Evolutionary conservation across 2,329 filamentous ascomycete species (phyloP), one percentile per base, ranked within the genome.

Genomic region (Aureobasidium melanogenum): DNA sequence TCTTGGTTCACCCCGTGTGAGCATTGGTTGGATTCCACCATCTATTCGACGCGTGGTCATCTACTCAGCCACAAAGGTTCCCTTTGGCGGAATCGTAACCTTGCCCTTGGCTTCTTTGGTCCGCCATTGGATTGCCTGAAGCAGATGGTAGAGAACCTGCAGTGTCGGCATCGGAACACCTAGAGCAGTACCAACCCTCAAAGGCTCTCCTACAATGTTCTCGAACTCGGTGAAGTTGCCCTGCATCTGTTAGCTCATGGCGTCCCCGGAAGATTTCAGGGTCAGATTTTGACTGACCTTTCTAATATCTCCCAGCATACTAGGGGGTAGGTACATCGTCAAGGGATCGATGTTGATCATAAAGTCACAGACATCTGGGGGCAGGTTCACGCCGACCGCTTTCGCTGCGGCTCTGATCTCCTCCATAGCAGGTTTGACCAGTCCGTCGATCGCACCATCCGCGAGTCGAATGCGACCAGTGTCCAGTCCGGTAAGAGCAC

Each of bases 211-310:
- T 3, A 84, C 69, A 38, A 84, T 75, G 63, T 79, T 82, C 67
- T 84, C 81, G 51, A 78, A 76, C 68, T 85, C 82, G 62, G 82
- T 79, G 57, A 76, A 80, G 66, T 82, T 83, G 17, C 80, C 78
- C 77, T 61, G 43, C 9, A 12, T 5, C 17, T 9, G 26, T 61
- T 15, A 61, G 59, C 36, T 22, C 12, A 15, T 1, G 32, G 10
- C 32, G 5, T 36, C 12, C 14, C 15, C 32, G 12, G 14, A 36
- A 15, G 32, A 36, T 36, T 36, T 15, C 12, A 15, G 14, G 3
- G 12, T 15, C 14, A 36, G 32, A 9, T 10, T 32, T 32, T 9
- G 30, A 24, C 44, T 3, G 4, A 55, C 59, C 41, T 83, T 83
- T 38, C 75, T 71, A 8, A 77, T 69, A 69, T 85, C 82, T 63